Percentiles rank a stretch among this genome's conserved stretches.
Evolutionary conservation across 1,284 basidiomycete species (phyloP).

Genomic region (Cutaneotrichosporon sp.): DNA sequence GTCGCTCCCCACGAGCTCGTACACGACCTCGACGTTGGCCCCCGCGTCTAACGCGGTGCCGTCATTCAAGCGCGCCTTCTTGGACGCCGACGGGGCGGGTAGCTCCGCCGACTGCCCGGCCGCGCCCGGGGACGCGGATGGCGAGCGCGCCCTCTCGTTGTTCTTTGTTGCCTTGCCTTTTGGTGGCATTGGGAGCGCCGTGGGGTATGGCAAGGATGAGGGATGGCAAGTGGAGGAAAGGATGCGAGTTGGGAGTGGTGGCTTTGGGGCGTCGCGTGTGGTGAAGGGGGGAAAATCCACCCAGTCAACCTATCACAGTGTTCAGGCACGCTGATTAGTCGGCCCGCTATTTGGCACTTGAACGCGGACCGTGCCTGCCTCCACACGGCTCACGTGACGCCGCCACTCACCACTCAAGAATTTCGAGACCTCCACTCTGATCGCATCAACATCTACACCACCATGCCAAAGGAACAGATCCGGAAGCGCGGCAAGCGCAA

Average conservation of each 20-base stretch:
- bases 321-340: neutral
- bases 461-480: conserved; percentile 53
- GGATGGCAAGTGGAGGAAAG: too few species aligned
- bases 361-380: neutral
- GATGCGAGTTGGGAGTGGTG: neutral
- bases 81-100: conserved; percentile 7
- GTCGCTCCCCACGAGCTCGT: conserved; percentile 20
- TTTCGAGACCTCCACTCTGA: conserved; percentile 10
- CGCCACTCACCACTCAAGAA: neutral
- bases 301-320: neutral
- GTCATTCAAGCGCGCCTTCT: conserved; percentile 15
- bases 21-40: conserved; percentile 15
- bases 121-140: conserved; percentile 11
- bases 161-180: too few species aligned
- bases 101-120: neutral
- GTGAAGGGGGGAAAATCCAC: neutral
- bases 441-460: conserved; percentile 12
- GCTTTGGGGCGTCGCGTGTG: neutral
- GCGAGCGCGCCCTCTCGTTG: conserved; percentile 24
- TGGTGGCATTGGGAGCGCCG: neutral
- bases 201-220: too few species aligned
- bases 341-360: too few species aligned
- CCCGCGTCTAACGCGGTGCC: neutral
- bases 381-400: conserved; percentile 2
- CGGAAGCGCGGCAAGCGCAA: conserved; percentile 53